Evolutionary conservation across 2,329 filamentous ascomycete species (phyloP).

Genomic region (Metarhizium brunneum): DNA sequence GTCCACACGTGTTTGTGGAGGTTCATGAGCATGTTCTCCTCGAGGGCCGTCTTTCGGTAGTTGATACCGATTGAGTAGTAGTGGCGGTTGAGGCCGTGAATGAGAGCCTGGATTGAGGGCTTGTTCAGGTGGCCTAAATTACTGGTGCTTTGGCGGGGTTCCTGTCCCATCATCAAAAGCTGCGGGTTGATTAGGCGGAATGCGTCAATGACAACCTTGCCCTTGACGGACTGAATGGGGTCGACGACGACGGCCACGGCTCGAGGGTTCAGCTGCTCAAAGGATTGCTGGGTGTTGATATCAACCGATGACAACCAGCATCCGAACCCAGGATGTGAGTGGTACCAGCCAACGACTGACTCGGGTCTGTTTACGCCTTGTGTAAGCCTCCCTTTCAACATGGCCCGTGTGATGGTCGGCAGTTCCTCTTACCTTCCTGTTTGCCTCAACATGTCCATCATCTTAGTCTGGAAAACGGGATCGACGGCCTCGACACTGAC

Average conservation of each 20-base stretch:
- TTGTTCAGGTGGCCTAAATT: constrained; percentile 98
- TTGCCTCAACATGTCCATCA: constrained; percentile 99
- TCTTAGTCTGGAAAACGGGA: constrained; percentile 98
- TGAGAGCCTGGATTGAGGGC: constrained; percentile 97
- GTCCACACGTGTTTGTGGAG: constrained; percentile 99
- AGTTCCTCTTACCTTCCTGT: constrained; percentile 66
- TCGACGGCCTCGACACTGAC: constrained; percentile 98
- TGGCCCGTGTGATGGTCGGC: constrained; percentile 6
- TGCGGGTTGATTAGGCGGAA: constrained; percentile 98
- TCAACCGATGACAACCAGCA: constrained; percentile 99
- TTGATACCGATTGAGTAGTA: constrained; percentile 99
- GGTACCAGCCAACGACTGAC: constrained; percentile 98
- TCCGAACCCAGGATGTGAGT: constrained; percentile 97
- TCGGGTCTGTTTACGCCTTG: constrained; percentile 56
- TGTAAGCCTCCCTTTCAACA: constrained; percentile 7
- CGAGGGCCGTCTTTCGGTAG: constrained; percentile 92
- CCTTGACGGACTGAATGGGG: constrained; percentile 98
- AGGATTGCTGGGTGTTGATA: constrained; percentile 99
- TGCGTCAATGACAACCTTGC: constrained; percentile 98
- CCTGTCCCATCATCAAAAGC: constrained; percentile 94
- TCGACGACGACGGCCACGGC: constrained; percentile 97
- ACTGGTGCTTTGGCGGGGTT: constrained; percentile 93
- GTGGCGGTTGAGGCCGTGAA: constrained; percentile 94
- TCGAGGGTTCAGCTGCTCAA: constrained; percentile 93
- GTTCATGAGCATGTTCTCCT: constrained; percentile 99